phyloP scores from a whole-genome alignment of 176 grass and related monocot species.

The Guadua angustifolia region DNA sequence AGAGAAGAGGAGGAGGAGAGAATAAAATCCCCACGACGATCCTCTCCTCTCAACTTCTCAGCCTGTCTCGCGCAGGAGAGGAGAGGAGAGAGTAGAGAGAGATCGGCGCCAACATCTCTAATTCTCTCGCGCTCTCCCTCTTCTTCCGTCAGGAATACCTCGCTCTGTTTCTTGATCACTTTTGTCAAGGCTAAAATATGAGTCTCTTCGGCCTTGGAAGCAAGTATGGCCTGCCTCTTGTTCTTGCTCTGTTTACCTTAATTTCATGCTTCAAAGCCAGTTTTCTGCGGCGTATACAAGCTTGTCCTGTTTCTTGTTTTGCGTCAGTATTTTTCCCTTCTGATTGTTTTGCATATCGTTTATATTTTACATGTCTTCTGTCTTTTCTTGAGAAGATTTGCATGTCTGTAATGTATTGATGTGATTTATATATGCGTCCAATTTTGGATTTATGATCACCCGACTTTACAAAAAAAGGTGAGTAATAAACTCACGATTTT shows the following conservation, averaged over 20 bases:
- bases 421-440: neutral
- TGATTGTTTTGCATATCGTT: neutral
- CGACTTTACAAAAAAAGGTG: neutral
- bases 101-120: conserved; percentile 19
- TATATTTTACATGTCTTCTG: neutral
- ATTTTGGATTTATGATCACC: neutral
- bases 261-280: neutral
- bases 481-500: neutral
- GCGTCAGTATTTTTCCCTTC: neutral
- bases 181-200: conserved; percentile 46
- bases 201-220: conserved; percentile 85
- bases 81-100: neutral
- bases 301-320: neutral
- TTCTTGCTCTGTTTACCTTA: neutral
- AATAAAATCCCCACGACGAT: conserved; percentile 31
- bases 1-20: neutral
- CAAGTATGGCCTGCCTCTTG: conserved; percentile 55
- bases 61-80: neutral
- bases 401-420: neutral
- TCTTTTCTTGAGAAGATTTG: neutral
- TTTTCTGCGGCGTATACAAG: neutral
- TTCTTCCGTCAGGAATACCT: neutral
- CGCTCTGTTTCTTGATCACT: conserved; percentile 21
- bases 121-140: neutral
- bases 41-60: neutral